phyloP scores from a whole-genome alignment of 192 early-diverging fungal species.

The Podila epigama region DNA sequence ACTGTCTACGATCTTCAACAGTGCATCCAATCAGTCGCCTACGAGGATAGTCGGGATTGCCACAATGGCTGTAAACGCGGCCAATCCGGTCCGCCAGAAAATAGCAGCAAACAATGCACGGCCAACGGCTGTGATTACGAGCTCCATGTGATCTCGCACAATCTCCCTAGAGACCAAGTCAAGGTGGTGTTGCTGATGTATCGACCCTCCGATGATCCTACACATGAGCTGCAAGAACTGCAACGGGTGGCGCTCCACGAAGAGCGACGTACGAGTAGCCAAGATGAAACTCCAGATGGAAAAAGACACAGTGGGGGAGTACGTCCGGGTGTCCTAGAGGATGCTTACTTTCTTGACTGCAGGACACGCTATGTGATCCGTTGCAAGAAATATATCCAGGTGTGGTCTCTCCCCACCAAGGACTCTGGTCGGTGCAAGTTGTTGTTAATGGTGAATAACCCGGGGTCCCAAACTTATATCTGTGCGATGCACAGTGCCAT shows the following conservation, averaged over 20 bases:
- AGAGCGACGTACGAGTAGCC: not conserved
- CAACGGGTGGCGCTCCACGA: not conserved
- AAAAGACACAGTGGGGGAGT: too few relatives aligned
- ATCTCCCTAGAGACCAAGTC: not conserved
- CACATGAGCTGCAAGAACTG: not conserved
- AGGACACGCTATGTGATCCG: not conserved
- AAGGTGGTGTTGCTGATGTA: not conserved
- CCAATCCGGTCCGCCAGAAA: not conserved
- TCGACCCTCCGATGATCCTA: not conserved
- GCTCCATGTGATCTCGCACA: not conserved
- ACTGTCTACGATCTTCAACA: not conserved
- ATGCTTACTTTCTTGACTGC: not conserved
- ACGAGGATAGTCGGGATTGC: not conserved
- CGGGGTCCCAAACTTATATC: not conserved
- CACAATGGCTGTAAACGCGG: not conserved
- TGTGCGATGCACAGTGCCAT: not conserved
- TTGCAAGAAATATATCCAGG: not conserved
- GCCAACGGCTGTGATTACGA: not conserved
- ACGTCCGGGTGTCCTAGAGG: too few relatives aligned
- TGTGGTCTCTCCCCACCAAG: not conserved
- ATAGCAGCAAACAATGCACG: not conserved
- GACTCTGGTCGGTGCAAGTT: not conserved
- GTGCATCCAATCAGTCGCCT: not conserved
- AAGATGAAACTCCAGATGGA: not conserved
- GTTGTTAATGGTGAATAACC: not conserved